Base-by-base conservation (phyloP, 2,329 filamentous ascomycete species). In the Colletotrichum truncatum region DNA sequence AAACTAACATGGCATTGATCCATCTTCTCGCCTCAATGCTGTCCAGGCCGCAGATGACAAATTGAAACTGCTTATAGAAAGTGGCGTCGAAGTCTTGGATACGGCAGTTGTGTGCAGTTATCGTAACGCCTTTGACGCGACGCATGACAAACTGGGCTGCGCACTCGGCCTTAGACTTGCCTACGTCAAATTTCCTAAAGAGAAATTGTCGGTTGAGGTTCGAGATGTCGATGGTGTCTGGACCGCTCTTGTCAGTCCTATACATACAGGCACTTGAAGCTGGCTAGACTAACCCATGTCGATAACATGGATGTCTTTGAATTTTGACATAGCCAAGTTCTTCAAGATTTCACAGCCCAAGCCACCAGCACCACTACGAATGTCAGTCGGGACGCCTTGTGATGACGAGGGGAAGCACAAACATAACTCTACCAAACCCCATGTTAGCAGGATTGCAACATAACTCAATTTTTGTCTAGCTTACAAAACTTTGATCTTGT, bases 201-300 rank as follows among this genome's bases (percentile, higher is more conserved):
- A 99, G 88, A 75, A 99, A 99, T 74, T 99, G 96, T 41, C 96
- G 91, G 79, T 99, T 99, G 21, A 99, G 86, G 77, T 99, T 99
- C 53, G 94, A 98, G 66, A 99, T 95, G 75, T 99, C 96, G 77
- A 99, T 99, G 1, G 95, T 99, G 78, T 99, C 94, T 93, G 70
- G 26, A 18, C 16, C 25, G 45, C 4, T 8, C 16, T 11, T 7
- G 55, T 70, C 53, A 70, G 66, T 36, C 25, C 11, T 23, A 25
- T n/a, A 14, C 23, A 34, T 14, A n/a, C n/a, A n/a, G n/a, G 16
- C 41, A 4, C 26, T 14, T 36, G 26, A 18, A 21, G 32, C n/a
- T 11, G 41, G 14, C 28, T 14, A 28, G n/a, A 75, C 84, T 64
- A 80, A 91, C 92, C 93, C 96, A 99, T 99, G 80, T 99, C 96